These are phyloP conservation scores for Daldinia sp. DNA, from an alignment of 2,329 filamentous ascomycete genomes.

Conservation along the genomic window DNA sequence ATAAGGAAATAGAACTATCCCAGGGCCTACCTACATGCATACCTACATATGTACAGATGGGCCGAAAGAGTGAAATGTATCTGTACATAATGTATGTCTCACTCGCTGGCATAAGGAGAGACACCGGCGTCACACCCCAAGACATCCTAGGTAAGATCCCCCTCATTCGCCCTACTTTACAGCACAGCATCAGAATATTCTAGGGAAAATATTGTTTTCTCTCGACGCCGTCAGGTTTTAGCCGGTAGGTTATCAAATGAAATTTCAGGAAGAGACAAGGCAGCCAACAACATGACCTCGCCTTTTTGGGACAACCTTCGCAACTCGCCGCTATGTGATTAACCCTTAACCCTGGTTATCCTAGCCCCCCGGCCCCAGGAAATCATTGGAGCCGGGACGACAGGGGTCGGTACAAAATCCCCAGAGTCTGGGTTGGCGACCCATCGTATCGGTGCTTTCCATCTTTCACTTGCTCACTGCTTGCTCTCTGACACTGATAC, in stretches of 20 bases:
- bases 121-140: neutral
- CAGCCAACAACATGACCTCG: neutral
- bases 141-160: neutral
- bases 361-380: neutral
- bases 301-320: neutral
- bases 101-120: conserved; percentile 3
- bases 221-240: neutral
- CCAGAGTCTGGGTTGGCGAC: conserved; percentile 1
- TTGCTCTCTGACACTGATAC: neutral
- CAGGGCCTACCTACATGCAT: neutral
- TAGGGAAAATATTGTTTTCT: neutral
- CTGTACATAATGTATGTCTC: conserved; percentile 5
- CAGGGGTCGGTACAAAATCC: neutral
- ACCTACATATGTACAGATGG: neutral
- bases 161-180: conserved; percentile 3
- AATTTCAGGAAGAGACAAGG: neutral
- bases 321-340: neutral
- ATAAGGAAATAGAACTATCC: neutral
- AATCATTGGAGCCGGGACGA: neutral
- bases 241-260: neutral
- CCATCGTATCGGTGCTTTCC: conserved; percentile 4
- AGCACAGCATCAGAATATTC: neutral
- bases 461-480: neutral
- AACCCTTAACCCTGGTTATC: neutral
- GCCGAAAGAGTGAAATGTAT: neutral